Evolutionary conservation across 2,329 filamentous ascomycete species (phyloP), one percentile per base, ranked within the genome.

Genomic region (Calcarisporium arbuscula): DNA sequence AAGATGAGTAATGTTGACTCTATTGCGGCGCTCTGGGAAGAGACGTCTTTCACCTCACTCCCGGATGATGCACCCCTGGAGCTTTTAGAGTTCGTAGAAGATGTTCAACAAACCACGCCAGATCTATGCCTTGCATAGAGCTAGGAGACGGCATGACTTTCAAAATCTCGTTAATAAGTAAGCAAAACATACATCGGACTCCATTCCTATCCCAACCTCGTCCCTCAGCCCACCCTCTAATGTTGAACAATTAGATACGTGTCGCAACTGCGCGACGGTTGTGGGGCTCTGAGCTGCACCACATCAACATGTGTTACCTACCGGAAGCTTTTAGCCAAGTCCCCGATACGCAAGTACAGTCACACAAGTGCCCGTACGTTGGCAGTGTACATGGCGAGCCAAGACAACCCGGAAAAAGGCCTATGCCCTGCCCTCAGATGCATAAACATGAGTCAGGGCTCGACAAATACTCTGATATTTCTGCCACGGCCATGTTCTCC

Each of bases 231-330:
- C 31, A 39, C 43, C n/a, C n/a, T n/a, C n/a, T n/a, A n/a, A n/a
- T n/a, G n/a, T n/a, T n/a, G n/a, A n/a, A n/a, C n/a, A n/a, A n/a
- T n/a, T n/a, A 90, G 85, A 49, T 94, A 85, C 53, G 78, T 89
- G 32, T 67, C 75, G 21, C 88, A 95, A 60, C 74, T 95, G n/a
- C 77, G 87, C 37, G 74, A 84, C 45, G 88, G 88, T 43, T 95
- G 88, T 54, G 77, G 76, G 42, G 75, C 74, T 44, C 64, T 70
- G 34, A 65, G 70, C 33, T 95, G 88, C 60, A 68, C 67, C 22
- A 90, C 80, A 2, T 62, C 85, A 11, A 90, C 85, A 11, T 95
- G 88, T 62, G 82, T 90, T 51, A 87, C 80, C 41, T 87, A 77
- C 54, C 78, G 84, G 36, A 82, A 74, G 57, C 74, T 83, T 45